phyloP scores from a whole-genome alignment of 768 basidiomycete species.

The Lactifluus volemus region DNA sequence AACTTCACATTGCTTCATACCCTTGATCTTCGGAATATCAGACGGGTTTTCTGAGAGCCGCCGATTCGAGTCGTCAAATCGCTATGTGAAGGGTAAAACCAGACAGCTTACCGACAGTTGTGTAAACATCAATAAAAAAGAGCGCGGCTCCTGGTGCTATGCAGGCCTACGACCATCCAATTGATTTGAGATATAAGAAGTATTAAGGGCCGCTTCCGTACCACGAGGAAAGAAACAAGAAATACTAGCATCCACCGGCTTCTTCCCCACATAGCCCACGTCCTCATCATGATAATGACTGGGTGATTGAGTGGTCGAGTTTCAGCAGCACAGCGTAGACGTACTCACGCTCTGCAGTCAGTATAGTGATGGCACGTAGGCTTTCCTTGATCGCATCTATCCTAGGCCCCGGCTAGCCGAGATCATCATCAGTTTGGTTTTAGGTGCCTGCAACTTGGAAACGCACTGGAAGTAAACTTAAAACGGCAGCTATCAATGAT shows the following conservation, averaged over 20 bases:
- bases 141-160: not conserved
- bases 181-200: not conserved
- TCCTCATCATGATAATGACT: constrained; percentile 24
- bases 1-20: not conserved
- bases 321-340: not conserved
- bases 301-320: not conserved
- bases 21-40: not conserved
- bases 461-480: constrained; percentile 6
- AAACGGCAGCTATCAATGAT: not conserved
- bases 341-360: constrained; percentile 6
- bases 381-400: not conserved
- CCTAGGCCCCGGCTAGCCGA: not conserved
- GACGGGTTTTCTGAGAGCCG: not conserved
- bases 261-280: constrained; percentile 26
- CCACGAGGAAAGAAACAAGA: not conserved
- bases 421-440: not conserved
- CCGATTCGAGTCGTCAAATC: not conserved
- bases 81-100: no score
- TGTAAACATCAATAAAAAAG: not conserved
- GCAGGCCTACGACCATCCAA: not conserved
- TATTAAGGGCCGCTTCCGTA: not conserved
- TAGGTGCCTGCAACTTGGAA: not conserved
- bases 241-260: constrained; percentile 11
- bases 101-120: not conserved
- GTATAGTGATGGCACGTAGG: not conserved